Base-by-base conservation (phyloP, 2,329 filamentous ascomycete genomes). In the Anisogramma anomala region DNA sequence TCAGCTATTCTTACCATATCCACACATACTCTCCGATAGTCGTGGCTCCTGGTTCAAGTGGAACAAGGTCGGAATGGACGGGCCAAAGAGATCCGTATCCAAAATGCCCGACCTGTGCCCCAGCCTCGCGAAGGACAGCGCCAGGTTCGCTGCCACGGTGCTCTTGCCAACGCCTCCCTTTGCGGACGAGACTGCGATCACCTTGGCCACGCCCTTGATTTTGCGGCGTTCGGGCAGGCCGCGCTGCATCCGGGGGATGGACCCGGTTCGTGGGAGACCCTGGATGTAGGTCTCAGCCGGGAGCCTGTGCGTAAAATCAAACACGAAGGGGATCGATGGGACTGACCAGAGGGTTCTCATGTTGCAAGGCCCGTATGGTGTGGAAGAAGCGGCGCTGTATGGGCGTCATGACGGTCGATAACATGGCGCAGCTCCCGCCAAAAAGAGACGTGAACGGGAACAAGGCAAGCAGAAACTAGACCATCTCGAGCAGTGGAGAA, bases 161-260 rank as follows among this genome's bases (percentile, higher is more conserved):
- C 86, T 94, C 59, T 98, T 98, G 1, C 91, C 91, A 0, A 98
- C 91, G n/a, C 91, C 91, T 2, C 91, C 91, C 58, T 98, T 98
- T 11, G 91, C 91, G 1, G 88, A 96, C 3, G 87, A 94, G 11
- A 98, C 85, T n/a, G 88, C 87, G 45, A 98, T 77, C n/a, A 95
- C 79, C 58, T 94, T 94, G 50, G 78, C 74, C 18, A 98, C 89
- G 58, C 88, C 79, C 19, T 74, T 73, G 51, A 98, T 94, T 52
- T 76, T 79, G 49, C 85, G 76, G 54, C 82, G 80, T 52, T 86
- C 75, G 0, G 91, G 89, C 9, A 94, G 71, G 18, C 85, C 84
- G 39, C 84, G 77, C 63, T 85, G 83, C 68, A 84, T 78, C 28
- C 82, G 79, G 23, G 80, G 82, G 45, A 88, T 73, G 23, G 68